phyloP scores from a whole-genome alignment of 106 monocot species.

The Vanilla planifolia region DNA sequence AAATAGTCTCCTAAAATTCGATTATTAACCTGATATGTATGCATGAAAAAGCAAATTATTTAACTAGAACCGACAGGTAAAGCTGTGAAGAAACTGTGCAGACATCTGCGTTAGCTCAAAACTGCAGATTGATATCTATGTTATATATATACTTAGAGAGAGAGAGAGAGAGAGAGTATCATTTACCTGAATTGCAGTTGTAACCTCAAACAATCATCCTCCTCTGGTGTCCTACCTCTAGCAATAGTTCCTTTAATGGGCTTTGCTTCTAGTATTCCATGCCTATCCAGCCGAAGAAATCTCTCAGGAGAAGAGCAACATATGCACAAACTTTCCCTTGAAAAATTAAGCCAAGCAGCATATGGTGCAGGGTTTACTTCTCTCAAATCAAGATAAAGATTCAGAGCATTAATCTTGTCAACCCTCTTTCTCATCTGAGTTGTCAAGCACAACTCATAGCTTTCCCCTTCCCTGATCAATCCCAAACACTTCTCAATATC shows the following conservation, averaged over 20 bases:
- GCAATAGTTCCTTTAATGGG: constrained; percentile 95
- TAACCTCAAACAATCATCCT: constrained; percentile 59
- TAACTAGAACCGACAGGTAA: too few species aligned
- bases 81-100: too few species aligned
- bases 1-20: too few species aligned
- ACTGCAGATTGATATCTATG: too few species aligned
- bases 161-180: not conserved
- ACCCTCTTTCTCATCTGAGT: constrained; percentile 72
- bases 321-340: constrained; percentile 57
- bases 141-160: too few species aligned
- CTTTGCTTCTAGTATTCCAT: constrained; percentile 77
- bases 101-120: too few species aligned
- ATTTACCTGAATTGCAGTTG: constrained; percentile 77
- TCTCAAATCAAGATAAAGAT: constrained; percentile 62
- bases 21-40: too few species aligned
- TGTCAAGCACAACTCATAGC: constrained; percentile 94
- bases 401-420: constrained; percentile 37
- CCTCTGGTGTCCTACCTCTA: constrained; percentile 69
- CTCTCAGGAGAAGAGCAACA: constrained; percentile 95
- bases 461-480: constrained; percentile 86
- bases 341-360: constrained; percentile 93
- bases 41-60: too few species aligned
- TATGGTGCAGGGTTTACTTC: constrained; percentile 91
- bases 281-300: constrained; percentile 59
- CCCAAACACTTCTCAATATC: constrained; percentile 67